Evolutionary conservation across 2,329 filamentous ascomycete genomes (phyloP).

Genomic region (Aureobasidium melanogenum): DNA sequence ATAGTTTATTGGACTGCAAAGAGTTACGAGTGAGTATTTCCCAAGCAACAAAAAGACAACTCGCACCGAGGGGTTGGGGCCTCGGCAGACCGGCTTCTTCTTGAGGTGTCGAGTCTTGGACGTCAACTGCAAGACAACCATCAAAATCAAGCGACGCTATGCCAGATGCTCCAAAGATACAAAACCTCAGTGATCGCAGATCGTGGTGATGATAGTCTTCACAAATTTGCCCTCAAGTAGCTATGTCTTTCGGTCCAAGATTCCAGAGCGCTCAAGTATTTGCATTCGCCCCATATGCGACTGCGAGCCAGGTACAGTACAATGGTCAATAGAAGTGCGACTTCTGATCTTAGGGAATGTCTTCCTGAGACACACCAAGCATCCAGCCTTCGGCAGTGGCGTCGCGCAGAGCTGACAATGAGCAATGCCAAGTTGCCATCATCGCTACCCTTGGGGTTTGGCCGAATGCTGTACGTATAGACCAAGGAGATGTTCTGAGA

Average conservation of each 20-base stretch:
- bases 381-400: not conserved
- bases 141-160: not conserved
- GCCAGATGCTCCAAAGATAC: not conserved
- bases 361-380: not conserved
- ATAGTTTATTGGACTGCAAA: not conserved
- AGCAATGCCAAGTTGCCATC: not conserved
- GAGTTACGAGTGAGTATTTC: not conserved
- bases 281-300: not conserved
- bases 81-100: not conserved
- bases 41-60: not conserved
- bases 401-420: not conserved
- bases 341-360: not conserved
- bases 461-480: not conserved
- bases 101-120: not conserved
- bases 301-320: not conserved
- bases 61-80: not conserved
- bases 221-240: not conserved
- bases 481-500: not conserved
- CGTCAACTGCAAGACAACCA: not conserved
- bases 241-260: not conserved
- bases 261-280: not conserved
- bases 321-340: not conserved
- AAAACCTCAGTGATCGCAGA: not conserved
- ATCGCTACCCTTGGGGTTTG: not conserved
- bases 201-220: not conserved